Evolutionary conservation across 164 flowering plant species (phyloP), one percentile per base, ranked within the genome.

Genomic region (Echeveria elegans): DNA sequence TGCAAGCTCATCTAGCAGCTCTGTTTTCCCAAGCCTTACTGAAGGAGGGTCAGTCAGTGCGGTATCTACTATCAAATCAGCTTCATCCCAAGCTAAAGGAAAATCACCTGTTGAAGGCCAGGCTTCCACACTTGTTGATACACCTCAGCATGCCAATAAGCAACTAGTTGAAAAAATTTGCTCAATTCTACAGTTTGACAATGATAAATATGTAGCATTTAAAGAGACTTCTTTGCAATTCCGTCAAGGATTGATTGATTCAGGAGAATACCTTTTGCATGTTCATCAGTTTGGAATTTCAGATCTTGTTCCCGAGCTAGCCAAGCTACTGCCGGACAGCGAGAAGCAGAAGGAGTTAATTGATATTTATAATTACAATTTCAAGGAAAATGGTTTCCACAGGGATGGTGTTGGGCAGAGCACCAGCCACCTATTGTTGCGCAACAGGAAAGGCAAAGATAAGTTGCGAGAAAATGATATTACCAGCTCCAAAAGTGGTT

Each of bases 241-340:
- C 73, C 92, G 98, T 21, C 85, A 75, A 66, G 97, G 90, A 67
- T 64, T 59, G 26, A 78, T 94, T 68, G 86, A 72, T 64, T 72
- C 90, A 0, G 72, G 40, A 64, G 82, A 68, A 50, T 94, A 94
- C 71, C 74, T 91, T 12, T 75, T 77, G n/a, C 81, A 77, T 71
- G 93, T 88, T 19, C 77, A 81, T 72, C 82, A 85, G 72, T 91
- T 84, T 78, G 93, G 92, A 37, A 76, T 91, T 70, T 73, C 84
- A 26, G 93, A 94, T 81, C 90, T 91, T 68, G 80, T 91, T 77
- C 79, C 76, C 71, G 97, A 94, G 60, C 76, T 94, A 74, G 96
- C 95, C 63, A 81, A 84, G 26, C 88, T 94, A 38, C 84, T 82
- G 28, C 98, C 97, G 67, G 88, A 94, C 78, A 21, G 80, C 64